phyloP scores from a whole-genome alignment of 1,284 basidiomycete genomes.

The Ustilago sp. region DNA sequence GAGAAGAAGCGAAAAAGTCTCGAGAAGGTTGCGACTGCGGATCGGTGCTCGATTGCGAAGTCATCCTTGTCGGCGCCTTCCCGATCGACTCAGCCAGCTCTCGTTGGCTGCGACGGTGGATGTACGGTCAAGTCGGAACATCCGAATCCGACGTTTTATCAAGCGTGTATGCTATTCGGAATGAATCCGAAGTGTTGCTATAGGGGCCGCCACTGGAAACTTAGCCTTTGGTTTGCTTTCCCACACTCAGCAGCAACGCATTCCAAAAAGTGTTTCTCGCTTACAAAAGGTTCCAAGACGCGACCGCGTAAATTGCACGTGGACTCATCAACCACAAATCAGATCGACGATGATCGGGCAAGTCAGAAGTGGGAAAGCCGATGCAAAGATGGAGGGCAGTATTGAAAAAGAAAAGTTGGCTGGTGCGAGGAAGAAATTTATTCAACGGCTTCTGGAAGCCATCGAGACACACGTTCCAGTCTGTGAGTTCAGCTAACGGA shows the following conservation, averaged over 20 bases:
- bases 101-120: background rate
- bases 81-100: no score
- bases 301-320: slow-evolving; percentile 25
- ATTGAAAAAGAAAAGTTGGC: background rate
- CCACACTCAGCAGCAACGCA: background rate
- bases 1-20: slow-evolving; percentile 53
- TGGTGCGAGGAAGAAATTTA: slow-evolving; percentile 26
- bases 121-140: background rate
- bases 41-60: slow-evolving; percentile 35
- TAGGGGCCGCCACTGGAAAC: background rate
- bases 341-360: background rate
- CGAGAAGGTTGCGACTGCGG: slow-evolving; percentile 34
- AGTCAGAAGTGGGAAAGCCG: background rate
- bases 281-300: slow-evolving; percentile 10
- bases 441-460: slow-evolving; percentile 7
- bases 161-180: no score
- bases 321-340: background rate
- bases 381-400: background rate
- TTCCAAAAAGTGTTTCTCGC: slow-evolving; percentile 6
- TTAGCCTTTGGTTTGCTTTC: background rate
- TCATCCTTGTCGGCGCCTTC: slow-evolving; percentile 22
- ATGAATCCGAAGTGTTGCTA: slow-evolving; percentile 1
- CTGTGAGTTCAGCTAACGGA: background rate
- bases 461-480: background rate
- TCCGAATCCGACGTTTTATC: no score